Base-by-base conservation (phyloP, 441 rosid species). In the Populus hybrid region DNA sequence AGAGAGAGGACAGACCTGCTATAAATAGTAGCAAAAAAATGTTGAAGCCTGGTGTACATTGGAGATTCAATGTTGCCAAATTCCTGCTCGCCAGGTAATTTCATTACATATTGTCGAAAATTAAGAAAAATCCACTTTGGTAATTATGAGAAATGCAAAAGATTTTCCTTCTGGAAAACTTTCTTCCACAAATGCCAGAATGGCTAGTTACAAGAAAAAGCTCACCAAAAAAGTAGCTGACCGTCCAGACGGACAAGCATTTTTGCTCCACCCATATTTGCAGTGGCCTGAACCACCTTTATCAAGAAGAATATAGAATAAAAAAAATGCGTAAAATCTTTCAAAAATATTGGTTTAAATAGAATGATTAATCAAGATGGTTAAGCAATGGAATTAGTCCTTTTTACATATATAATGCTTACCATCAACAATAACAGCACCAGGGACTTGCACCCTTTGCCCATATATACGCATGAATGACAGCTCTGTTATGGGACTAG, bases 261-360 rank as follows among this genome's bases (percentile, higher is more conserved):
- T 88, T 80, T 91, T 91, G 89, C 95, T 95, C 99, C 99, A 88
- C 14, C 98, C 99, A 85, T 69, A 93, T 80, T 95, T 93, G 83
- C 97, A 92, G 79, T 92, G 93, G 70, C 99, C 99, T 40, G 98
- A 92, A 74, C 99, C 97, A 85, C 97, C 99, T 95, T 76, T 77
- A 69, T 46, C 20, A 14, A 46, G 57, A 46, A 46, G 5, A 46
- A 4, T 5, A 12, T 46, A 14, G 20, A 46, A 46, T 46, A 0
- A 46, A 1, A 42, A 46, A 46, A 46, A 46, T 46, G 6, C 57
- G 11, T 14, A 0, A 46, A 46, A 12, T 46, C 57, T 35, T 69
- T n/a, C 9, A 32, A 21, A 54, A 10, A 67, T 14, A 67, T 18
- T 8, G 28, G 8, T 20, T 3, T n/a, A 38, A 66, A 36, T 38